These are phyloP conservation scores for Ensete ventricosum DNA, from an alignment of 176 grass and related monocot genomes.

Conservation along the genomic window DNA sequence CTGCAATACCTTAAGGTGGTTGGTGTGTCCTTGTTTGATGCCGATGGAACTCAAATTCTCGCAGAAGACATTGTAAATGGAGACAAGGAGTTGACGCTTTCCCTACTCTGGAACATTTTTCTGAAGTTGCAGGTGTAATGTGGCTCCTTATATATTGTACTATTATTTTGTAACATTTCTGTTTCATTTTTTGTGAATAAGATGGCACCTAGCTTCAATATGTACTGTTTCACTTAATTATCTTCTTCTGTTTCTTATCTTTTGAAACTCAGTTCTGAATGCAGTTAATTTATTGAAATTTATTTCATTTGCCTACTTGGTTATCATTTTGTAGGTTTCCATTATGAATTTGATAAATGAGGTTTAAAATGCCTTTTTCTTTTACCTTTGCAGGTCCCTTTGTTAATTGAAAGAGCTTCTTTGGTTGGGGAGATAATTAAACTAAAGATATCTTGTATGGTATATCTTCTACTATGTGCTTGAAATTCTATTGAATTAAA, in stretches of 20 bases:
- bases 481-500: background rate
- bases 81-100: constrained; percentile 53
- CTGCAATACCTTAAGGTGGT: constrained; percentile 37
- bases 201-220: background rate
- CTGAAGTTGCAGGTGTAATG: constrained; percentile 10
- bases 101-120: constrained; percentile 51
- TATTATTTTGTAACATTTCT: background rate
- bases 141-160: background rate
- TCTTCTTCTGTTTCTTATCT: background rate
- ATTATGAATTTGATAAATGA: background rate
- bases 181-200: background rate
- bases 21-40: constrained; percentile 35
- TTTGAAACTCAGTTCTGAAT: background rate
- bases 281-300: background rate
- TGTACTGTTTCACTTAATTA: background rate
- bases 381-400: constrained; percentile 32
- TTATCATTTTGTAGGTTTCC: background rate
- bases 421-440: constrained; percentile 39
- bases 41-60: constrained; percentile 38
- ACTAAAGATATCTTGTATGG: constrained; percentile 28
- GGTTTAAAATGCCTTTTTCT: background rate
- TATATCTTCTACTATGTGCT: constrained; percentile 18
- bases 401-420: constrained; percentile 34
- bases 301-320: background rate
- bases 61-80: constrained; percentile 45